Evolutionary conservation across 1,284 basidiomycete genomes (phyloP), one percentile per base, ranked within the genome.

Genomic region (Sanghuangporus weigelae): DNA sequence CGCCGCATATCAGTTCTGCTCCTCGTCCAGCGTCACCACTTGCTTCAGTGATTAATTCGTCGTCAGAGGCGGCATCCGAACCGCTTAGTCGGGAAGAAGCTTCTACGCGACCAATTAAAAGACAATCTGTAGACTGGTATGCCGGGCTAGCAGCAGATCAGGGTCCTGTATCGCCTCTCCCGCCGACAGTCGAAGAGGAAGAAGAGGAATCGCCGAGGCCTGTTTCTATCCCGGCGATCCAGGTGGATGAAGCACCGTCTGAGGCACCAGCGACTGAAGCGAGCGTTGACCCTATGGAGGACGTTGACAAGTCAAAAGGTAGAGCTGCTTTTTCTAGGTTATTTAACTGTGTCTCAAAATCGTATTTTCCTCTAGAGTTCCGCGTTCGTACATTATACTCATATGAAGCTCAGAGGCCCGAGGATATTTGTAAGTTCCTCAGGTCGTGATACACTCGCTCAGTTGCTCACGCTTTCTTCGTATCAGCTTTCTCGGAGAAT

Each of bases 81-180:
- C 59, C 55, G 39, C 75, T 79, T 72, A 70, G 69, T 51, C 53
- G 66, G 53, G 64, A 48, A 23, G 65, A 57, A 49, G 70, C 69
- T 51, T 7, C 44, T 46, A 66, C 73, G 62, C 61, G 67, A 59
- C 69, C 73, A 63, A 83, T 75, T 59, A 86, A 93, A 71, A 82
- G 90, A 66, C 90, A 95, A 73, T 91, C 88, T 31, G 90, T 97
- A 10, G 95, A 95, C 71, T 98, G 96, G 96, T 93, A 93, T 72
- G 84, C 87, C 62, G 90, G 87, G 46, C 80, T 96, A n/a, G 95
- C 95, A 8, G 88, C 89, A 48, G 93, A 96, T 74, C 73, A 76
- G 8, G 71, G 78, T 48, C 70, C 72, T 11, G 66, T 71, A 11
- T 64, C 65, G 63, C 63, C 63, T 53, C 68, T 90, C 63, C 82